phyloP scores from a whole-genome alignment of 2,329 filamentous ascomycete genomes.

The Colletotrichum lupini region DNA sequence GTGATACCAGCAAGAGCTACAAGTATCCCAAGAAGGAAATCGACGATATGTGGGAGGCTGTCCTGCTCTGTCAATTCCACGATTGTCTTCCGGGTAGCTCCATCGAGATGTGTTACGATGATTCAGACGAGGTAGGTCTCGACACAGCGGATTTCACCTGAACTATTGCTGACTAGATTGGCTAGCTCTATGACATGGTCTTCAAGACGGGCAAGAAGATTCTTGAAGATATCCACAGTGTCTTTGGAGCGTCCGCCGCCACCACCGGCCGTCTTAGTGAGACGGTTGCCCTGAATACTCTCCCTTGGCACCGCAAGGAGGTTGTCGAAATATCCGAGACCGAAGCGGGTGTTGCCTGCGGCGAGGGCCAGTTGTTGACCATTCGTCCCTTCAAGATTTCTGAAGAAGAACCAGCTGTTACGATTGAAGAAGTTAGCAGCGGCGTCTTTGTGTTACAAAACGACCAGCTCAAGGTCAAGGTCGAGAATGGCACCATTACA shows the following conservation, averaged over 20 bases:
- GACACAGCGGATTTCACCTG: neutral
- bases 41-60: slow-evolving; percentile 94
- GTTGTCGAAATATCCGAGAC: slow-evolving; percentile 72
- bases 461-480: slow-evolving; percentile 76
- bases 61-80: slow-evolving; percentile 95
- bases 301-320: slow-evolving; percentile 86
- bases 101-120: slow-evolving; percentile 98
- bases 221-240: slow-evolving; percentile 74
- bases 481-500: slow-evolving; percentile 81
- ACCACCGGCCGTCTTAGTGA: slow-evolving; percentile 54
- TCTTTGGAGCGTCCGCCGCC: slow-evolving; percentile 70
- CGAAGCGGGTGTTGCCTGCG: slow-evolving; percentile 66
- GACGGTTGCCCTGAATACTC: slow-evolving; percentile 80
- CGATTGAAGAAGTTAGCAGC: slow-evolving; percentile 60
- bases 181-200: slow-evolving; percentile 80
- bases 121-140: slow-evolving; percentile 78
- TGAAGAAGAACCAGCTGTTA: slow-evolving; percentile 59
- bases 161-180: slow-evolving; percentile 39
- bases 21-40: slow-evolving; percentile 95
- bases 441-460: slow-evolving; percentile 85
- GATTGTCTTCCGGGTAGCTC: slow-evolving; percentile 95
- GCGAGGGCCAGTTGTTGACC: slow-evolving; percentile 63
- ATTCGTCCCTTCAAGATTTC: slow-evolving; percentile 61
- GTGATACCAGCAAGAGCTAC: slow-evolving; percentile 71
- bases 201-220: slow-evolving; percentile 81